A percentile compares a stretch with the other conserved stretches of the same genome.
phyloP scores from a whole-genome alignment of 768 basidiomycete species.

The Xerocomellus amylosporus region DNA sequence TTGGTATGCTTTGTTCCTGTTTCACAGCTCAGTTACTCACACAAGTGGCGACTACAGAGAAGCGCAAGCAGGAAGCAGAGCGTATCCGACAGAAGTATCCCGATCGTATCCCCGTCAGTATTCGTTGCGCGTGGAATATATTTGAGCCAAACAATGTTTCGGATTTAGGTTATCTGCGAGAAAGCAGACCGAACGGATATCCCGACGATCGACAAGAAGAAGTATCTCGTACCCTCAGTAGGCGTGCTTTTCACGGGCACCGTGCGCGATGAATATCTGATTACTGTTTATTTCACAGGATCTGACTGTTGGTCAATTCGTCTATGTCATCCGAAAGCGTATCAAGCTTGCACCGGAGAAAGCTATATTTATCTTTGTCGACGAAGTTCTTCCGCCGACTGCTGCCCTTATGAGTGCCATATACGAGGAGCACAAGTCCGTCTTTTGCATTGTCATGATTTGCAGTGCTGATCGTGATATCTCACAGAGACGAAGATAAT shows the following conservation, averaged over 20 bases:
- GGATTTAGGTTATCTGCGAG: constrained; percentile 92
- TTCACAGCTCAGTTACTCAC: constrained; percentile 34
- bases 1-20: constrained; percentile 55
- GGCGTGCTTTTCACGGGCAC: constrained; percentile 27
- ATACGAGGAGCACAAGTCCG: constrained; percentile 99
- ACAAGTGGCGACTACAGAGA: constrained; percentile 58
- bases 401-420: constrained; percentile 98
- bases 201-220: constrained; percentile 99
- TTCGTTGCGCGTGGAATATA: not conserved
- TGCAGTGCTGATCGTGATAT: constrained; percentile 26
- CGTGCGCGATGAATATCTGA: constrained; percentile 26
- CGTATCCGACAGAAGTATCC: constrained; percentile 98
- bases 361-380: constrained; percentile 99
- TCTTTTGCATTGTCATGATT: constrained; percentile 15
- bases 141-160: constrained; percentile 9
- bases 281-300: constrained; percentile 51
- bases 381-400: constrained; percentile 97
- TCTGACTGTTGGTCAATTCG: constrained; percentile 96
- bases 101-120: constrained; percentile 91
- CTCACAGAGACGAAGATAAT: constrained; percentile 90
- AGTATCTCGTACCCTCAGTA: constrained; percentile 97
- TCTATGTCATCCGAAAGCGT: constrained; percentile 99
- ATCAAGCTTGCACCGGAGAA: constrained; percentile 99
- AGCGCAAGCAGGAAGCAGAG: constrained; percentile 99
- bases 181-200: constrained; percentile 99